These are phyloP conservation scores for Lichtheimia ramosa DNA, from an alignment of 371 early-diverging fungal species.

Conservation along the genomic window DNA sequence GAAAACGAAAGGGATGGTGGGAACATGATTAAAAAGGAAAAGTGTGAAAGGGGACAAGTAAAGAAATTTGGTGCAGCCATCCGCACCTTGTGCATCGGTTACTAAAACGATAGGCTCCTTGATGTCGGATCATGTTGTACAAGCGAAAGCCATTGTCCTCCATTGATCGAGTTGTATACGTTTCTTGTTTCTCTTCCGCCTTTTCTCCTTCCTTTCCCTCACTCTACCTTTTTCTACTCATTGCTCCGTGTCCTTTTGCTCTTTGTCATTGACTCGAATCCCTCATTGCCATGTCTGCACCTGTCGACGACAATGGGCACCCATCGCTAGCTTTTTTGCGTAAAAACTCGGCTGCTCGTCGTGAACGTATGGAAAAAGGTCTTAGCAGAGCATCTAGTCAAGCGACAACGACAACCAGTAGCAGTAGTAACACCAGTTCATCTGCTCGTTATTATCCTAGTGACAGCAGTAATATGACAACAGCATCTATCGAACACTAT, in stretches of 20 bases:
- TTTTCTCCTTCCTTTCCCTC: slow-evolving; percentile 1
- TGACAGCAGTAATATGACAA: slow-evolving; percentile 6
- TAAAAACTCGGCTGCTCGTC: slow-evolving; percentile 4
- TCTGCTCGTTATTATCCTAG: slow-evolving; percentile 9
- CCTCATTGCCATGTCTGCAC: slow-evolving; percentile 3
- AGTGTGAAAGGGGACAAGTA: not conserved
- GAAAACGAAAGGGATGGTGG: too few species aligned
- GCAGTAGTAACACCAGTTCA: slow-evolving; percentile 1
- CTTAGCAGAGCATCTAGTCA: slow-evolving; percentile 19
- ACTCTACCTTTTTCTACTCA: not conserved
- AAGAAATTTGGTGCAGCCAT: not conserved
- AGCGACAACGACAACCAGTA: slow-evolving; percentile 9
- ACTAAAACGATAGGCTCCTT: not conserved
- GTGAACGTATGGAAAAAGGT: not conserved
- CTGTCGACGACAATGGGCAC: slow-evolving; percentile 18
- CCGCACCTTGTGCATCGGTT: not conserved
- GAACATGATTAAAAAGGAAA: too few species aligned
- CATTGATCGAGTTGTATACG: slow-evolving; percentile 1
- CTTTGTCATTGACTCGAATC: slow-evolving; percentile 1
- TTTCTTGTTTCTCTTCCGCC: not conserved
- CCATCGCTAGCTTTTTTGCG: slow-evolving; percentile 1
- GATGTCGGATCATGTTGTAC: slow-evolving; percentile 8
- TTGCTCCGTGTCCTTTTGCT: slow-evolving; percentile 4
- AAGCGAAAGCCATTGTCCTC: slow-evolving; percentile 9
- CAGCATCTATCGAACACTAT: slow-evolving; percentile 6